phyloP scores from a whole-genome alignment of 2,329 filamentous ascomycete species.

The Xylaria sp. region DNA sequence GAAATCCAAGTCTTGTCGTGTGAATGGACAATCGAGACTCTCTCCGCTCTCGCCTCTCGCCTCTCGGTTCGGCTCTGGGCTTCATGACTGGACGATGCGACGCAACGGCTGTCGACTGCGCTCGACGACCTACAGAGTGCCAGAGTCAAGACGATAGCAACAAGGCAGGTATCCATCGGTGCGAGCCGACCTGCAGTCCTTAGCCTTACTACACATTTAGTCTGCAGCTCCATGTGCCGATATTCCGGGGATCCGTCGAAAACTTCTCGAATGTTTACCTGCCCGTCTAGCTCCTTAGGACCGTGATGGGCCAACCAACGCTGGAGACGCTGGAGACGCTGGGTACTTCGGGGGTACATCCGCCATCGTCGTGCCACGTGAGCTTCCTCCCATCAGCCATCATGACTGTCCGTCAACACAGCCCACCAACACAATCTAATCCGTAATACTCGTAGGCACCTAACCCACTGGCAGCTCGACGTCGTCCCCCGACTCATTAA shows the following conservation, averaged over 20 bases:
- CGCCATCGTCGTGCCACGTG: neutral
- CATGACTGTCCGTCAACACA: too few relatives aligned
- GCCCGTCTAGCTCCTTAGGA: neutral
- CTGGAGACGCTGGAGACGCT: neutral
- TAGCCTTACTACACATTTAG: neutral
- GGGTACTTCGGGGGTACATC: neutral
- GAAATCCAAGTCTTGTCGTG: too few relatives aligned
- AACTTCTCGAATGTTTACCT: neutral
- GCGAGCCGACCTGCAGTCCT: conserved; percentile 11
- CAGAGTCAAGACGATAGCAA: neutral
- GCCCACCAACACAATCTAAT: too few relatives aligned
- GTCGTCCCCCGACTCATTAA: neutral
- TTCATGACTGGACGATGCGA: neutral
- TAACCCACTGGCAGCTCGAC: neutral
- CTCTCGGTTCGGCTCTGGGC: too few relatives aligned
- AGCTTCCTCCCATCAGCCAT: neutral
- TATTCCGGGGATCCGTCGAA: conserved; percentile 11
- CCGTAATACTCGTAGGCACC: neutral
- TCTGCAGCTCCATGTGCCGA: conserved; percentile 12
- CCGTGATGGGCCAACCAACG: neutral
- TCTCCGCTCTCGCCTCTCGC: too few relatives aligned
- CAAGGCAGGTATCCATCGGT: neutral
- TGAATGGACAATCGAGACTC: too few relatives aligned
- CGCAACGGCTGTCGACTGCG: neutral
- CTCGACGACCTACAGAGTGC: too few relatives aligned